phyloP scores from a whole-genome alignment of 495 filamentous ascomycete genomes.

The Aspergillus sclerotioniger region DNA sequence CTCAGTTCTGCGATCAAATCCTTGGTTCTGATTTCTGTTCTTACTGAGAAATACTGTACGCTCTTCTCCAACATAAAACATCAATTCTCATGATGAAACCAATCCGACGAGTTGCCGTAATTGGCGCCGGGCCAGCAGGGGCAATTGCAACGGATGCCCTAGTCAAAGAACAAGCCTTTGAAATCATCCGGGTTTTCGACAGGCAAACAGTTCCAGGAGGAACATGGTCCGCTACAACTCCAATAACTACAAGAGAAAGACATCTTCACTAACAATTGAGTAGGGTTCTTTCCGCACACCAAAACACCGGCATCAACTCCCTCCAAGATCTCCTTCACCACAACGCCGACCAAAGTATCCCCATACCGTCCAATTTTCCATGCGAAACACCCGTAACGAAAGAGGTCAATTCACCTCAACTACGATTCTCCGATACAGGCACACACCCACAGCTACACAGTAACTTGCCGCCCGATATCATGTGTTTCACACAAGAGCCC shows the following conservation, averaged over 20 bases:
- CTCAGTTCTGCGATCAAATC: too few species aligned
- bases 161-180: conserved; percentile 45
- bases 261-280: neutral
- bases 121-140: conserved; percentile 50
- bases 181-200: conserved; percentile 51
- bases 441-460: conserved; percentile 8
- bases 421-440: conserved; percentile 12
- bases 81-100: neutral
- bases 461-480: conserved; percentile 9
- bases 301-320: too few species aligned
- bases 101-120: conserved; percentile 39
- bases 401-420: conserved; percentile 4
- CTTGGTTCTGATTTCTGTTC: too few species aligned
- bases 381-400: conserved; percentile 1
- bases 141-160: conserved; percentile 49
- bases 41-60: too few species aligned
- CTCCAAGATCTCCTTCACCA: too few species aligned
- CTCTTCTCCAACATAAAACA: too few species aligned
- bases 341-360: too few species aligned
- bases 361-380: too few species aligned
- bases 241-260: too few species aligned
- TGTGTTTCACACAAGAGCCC: conserved; percentile 16
- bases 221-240: conserved; percentile 37
- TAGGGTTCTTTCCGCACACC: neutral
- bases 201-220: conserved; percentile 44